Base-by-base conservation (phyloP, 1,284 basidiomycete species). In the Limonomyces culmigenus region DNA sequence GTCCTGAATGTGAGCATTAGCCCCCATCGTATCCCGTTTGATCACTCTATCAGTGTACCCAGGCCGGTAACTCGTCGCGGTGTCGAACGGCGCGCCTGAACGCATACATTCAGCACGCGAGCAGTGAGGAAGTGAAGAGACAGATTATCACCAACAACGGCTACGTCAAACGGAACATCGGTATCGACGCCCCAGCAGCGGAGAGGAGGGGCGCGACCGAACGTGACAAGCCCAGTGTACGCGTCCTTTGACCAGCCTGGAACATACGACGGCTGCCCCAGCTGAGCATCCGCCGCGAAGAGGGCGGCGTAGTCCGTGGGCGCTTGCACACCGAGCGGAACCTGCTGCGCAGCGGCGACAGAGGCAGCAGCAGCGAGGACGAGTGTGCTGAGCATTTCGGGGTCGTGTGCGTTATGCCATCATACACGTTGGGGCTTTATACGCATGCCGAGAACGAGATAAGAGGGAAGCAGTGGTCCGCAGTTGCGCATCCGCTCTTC, bases 71-170 rank as follows among this genome's bases (percentile, higher is more conserved):
- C 52, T 53, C 3, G 53, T 56, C 5, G 52, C 50, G 13, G 52
- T 56, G 37, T 56, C 54, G 32, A 56, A 56, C 0, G 52, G 54
- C 30, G 54, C 54, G 29, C 50, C 50, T 51, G 18, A 2, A n/a
- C n/a, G 12, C 16, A n/a, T 38, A 19, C 2, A 19, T 10, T 14
- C n/a, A 32, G n/a, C n/a, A n/a, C n/a, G 34, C 31, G 12, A 36
- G 21, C 1, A 20, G 19, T 17, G 12, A 14, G n/a, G 19, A 32
- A 21, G 5, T 16, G 34, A 13, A 23, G 29, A 17, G 31, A 34
- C 19, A 12, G 17, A 21, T 13, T 27, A 38, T 44, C 34, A 47
- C 53, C 53, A 13, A 56, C 35, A 15, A 56, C 49, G 4, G 52
- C 54, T 11, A 56, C 51, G 41, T 56, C 53, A 40, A 48, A 56